phyloP scores from a whole-genome alignment of 2,329 filamentous ascomycete genomes.

The Aspergillus sp. region DNA sequence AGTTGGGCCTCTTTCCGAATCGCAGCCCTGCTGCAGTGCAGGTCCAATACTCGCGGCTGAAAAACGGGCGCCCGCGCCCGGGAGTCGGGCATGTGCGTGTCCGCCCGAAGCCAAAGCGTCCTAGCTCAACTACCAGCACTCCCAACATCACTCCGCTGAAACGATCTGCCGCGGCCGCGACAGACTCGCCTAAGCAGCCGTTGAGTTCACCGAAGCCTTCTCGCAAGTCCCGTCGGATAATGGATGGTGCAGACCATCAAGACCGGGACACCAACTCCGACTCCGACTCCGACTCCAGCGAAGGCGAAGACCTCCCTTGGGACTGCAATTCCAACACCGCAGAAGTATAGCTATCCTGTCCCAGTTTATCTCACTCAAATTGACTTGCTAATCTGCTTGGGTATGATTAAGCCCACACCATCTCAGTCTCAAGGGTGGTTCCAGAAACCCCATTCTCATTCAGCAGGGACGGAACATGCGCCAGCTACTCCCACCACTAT shows the following conservation, averaged over 20 bases:
- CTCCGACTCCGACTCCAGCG: not conserved
- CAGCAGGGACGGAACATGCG: not conserved
- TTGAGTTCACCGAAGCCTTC: not conserved
- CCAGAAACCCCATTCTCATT: not conserved
- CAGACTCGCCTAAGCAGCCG: not conserved
- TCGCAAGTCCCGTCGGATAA: not conserved
- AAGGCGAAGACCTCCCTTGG: not conserved
- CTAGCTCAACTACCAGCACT: not conserved
- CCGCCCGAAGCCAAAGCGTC: not conserved
- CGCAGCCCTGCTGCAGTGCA: not conserved
- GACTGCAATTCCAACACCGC: not conserved
- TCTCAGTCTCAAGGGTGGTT: not conserved
- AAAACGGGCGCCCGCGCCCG: not conserved
- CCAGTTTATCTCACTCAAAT: not conserved
- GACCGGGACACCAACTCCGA: not conserved
- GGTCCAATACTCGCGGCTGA: not conserved
- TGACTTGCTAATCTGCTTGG: not conserved
- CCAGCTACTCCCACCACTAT: not conserved
- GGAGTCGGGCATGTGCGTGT: not conserved
- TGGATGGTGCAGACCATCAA: not conserved
- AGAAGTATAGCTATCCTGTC: not conserved
- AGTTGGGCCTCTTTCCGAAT: not conserved
- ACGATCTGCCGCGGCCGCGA: not conserved
- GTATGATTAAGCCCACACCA: not conserved
- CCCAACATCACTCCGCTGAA: not conserved